These are phyloP conservation scores for Fusarium liriodendri DNA, from an alignment of 2,329 filamentous ascomycete genomes.

Conservation along the genomic window DNA sequence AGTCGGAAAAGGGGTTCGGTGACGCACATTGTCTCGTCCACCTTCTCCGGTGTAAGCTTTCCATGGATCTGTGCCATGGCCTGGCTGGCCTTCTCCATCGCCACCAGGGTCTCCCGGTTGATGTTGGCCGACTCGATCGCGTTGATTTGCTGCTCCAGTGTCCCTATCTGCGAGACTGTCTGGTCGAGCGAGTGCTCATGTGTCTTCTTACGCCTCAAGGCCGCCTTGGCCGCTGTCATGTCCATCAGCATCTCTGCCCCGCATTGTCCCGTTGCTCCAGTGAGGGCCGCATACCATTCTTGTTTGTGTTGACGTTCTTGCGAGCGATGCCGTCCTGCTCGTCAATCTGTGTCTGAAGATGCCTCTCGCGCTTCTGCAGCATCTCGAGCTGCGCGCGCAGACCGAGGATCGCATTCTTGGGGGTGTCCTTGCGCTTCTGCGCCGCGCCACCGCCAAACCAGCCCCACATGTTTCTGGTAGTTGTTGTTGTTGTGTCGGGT, in stretches of 20 bases:
- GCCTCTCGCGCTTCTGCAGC: constrained; percentile 95
- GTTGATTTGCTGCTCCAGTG: constrained; percentile 94
- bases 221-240: constrained; percentile 82
- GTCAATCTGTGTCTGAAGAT: constrained; percentile 90
- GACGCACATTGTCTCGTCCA: constrained; percentile 92
- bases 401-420: constrained; percentile 95
- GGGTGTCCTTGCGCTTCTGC: constrained; percentile 90
- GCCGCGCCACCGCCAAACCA: constrained; percentile 91
- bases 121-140: constrained; percentile 98
- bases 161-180: constrained; percentile 88
- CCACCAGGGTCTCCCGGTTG: constrained; percentile 94
- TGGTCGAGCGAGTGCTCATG: constrained; percentile 93
- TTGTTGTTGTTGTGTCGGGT: constrained; percentile 5
- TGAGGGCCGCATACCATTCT: constrained; percentile 75
- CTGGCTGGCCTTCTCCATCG: constrained; percentile 89
- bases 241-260: constrained; percentile 39
- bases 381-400: constrained; percentile 93
- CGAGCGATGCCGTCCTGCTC: constrained; percentile 90
- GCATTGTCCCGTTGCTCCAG: constrained; percentile 8
- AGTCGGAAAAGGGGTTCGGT: neutral
- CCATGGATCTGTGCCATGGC: constrained; percentile 96
- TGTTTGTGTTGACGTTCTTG: constrained; percentile 89
- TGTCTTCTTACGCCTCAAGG: constrained; percentile 92
- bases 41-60: constrained; percentile 91
- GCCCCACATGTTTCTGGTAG: constrained; percentile 71